Evolutionary conservation across 2,329 filamentous ascomycete genomes (phyloP), one percentile per base, ranked within the genome.

Genomic region (Colletotrichum paranaense): DNA sequence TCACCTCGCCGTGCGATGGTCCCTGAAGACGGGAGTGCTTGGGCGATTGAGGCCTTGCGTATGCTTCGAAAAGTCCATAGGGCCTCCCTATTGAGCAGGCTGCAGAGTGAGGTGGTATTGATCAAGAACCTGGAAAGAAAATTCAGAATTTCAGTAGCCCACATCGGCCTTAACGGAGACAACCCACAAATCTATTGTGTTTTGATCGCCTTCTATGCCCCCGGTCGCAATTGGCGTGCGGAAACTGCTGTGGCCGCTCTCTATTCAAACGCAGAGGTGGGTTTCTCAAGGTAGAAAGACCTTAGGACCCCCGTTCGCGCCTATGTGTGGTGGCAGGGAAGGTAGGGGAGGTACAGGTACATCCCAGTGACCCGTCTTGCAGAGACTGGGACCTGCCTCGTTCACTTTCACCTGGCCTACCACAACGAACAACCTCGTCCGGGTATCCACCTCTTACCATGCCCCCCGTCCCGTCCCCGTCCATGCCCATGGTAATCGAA

Each of bases 371-470:
- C 62, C 62, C 24, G 32, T 22, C 16, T 11, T 26, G 46, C 22
- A 32, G 32, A 57, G 52, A 55, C 35, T 58, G 26, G 38, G 24
- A 56, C 60, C n/a, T 28, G 49, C 24, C 32, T 53, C n/a, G 26
- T 49, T 52, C 19, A n/a, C 32, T 32, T 52, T 67, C n/a, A 46
- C 53, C 58, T 57, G n/a, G 30, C 49, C 66, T 70, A 73, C 30
- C 24, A 56, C 56, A 24, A 66, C 28, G 49, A 56, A 30, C 46
- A 66, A 70, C 67, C 56, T 71, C 56, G 38, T 71, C 56, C 28
- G 55, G 52, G 71, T 60, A 73, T 71, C 71, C 71, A 73, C 71
- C 49, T 60, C 52, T 55, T 56, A n/a, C 55, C 35, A 67, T 59
- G 35, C 12, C 46, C 62, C 38, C 38, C 38, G 62, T 28, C 52